Base-by-base conservation (phyloP, 768 basidiomycete genomes). In the Panus rudis region DNA sequence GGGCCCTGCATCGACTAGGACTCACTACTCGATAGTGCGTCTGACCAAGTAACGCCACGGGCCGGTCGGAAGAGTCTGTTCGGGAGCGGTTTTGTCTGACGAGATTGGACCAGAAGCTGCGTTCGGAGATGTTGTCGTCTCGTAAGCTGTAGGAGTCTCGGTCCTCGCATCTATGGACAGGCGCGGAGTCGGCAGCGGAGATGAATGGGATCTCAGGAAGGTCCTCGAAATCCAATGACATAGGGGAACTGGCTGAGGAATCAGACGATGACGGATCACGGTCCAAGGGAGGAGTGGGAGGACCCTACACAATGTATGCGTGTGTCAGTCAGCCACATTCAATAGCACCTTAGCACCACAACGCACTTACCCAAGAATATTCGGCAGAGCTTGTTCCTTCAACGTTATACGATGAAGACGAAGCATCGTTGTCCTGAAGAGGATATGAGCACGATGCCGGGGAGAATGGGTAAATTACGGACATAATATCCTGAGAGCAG, bases 91-190 rank as follows among this genome's bases (percentile, higher is more conserved):
- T 23, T 21, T 26, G 60, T 5, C 62, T 63, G 34, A 70, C 59
- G 39, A 64, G 50, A 8, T 52, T 52, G 6, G 70, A 52, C 69
- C 68, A 73, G 48, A 70, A 64, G 2, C 65, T 59, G n/a, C 47
- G 38, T 20, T 37, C 48, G 39, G 39, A 48, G 16, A 16, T 35
- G 8, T 20, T 20, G 7, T 16, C 33, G 16, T 7, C 16, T 14
- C 21, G 10, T 8, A 35, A 35, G 33, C 21, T 20, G 33, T 35
- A 35, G n/a, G n/a, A 20, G 6, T 7, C 16, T 20, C 37, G 39
- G 25, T 53, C 53, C 24, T 52, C 41, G 30, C 47, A 41, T 19
- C 44, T 42, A 32, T 51, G 34, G 37, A 49, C 31, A 30, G 46
- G 43, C 24, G 26, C 22, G 16, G 39, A 28, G 33, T 45, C 40